These are phyloP conservation scores for Medicago truncatula DNA, from an alignment of 306 rosid species.

Conservation along the genomic window DNA sequence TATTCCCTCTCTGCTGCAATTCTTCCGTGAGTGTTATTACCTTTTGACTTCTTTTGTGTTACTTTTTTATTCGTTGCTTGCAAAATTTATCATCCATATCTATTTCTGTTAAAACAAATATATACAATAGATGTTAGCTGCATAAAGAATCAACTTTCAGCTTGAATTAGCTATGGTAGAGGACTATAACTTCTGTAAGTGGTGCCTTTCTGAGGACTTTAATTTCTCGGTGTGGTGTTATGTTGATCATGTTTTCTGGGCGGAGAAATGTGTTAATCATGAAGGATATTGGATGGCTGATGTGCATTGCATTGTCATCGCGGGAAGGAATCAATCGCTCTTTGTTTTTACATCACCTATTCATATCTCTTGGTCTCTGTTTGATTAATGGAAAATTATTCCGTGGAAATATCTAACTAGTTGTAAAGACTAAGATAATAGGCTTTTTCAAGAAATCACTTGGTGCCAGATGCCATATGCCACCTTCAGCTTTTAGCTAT, in stretches of 20 bases:
- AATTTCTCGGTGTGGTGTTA: conserved; percentile 7
- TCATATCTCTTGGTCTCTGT: background rate
- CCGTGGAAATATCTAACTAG: background rate
- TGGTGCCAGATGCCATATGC: background rate
- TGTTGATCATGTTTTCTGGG: conserved; percentile 29
- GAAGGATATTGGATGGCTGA: conserved; percentile 25
- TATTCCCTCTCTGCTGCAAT: conserved; percentile 71
- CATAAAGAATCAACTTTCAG: conserved; percentile 2
- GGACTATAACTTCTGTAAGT: background rate
- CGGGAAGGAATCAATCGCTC: conserved; percentile 17
- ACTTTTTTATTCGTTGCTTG: background rate
- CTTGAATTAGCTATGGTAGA: conserved; percentile 21
- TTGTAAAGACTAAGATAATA: background rate
- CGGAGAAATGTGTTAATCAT: conserved; percentile 17
- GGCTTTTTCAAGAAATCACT: background rate
- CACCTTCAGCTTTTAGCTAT: conserved; percentile 28
- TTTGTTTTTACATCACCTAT: background rate
- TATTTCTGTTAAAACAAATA: conserved; percentile 1
- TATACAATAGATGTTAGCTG: conserved; percentile 6
- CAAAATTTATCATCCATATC: conserved; percentile 13
- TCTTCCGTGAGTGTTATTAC: conserved; percentile 73
- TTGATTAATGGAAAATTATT: background rate
- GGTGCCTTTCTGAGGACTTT: background rate
- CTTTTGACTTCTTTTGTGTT: conserved; percentile 17
- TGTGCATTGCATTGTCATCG: conserved; percentile 5